These are phyloP conservation scores for Colletotrichum sp. DNA, from an alignment of 2,329 filamentous ascomycete species.

Conservation along the genomic window DNA sequence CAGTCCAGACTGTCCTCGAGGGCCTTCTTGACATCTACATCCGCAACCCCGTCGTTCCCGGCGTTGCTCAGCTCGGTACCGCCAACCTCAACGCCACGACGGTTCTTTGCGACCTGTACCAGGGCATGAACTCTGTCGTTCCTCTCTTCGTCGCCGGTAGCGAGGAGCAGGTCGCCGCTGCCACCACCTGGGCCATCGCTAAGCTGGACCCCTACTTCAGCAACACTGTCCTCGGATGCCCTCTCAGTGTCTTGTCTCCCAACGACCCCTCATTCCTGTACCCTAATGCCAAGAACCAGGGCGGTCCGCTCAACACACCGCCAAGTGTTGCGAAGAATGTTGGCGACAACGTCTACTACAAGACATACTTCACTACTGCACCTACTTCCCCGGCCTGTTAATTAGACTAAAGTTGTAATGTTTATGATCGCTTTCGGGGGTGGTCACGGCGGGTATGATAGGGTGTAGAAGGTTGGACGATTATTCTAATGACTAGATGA, in stretches of 20 bases:
- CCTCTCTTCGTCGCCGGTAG: slow-evolving; percentile 5
- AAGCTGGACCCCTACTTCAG: slow-evolving; percentile 12
- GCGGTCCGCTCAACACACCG: slow-evolving; percentile 2
- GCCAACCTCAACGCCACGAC: slow-evolving; percentile 7
- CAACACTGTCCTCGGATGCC: slow-evolving; percentile 3
- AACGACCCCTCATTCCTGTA: neutral
- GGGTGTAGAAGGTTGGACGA: neutral
- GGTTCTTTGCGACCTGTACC: slow-evolving; percentile 3
- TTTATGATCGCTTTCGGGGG: neutral
- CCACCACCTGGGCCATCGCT: neutral
- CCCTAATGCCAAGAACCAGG: neutral
- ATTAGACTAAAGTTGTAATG: neutral
- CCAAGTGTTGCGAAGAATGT: neutral
- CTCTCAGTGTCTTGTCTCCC: neutral
- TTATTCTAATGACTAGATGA: neutral
- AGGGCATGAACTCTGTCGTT: neutral
- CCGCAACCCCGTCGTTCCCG: neutral
- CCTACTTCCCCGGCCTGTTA: slow-evolving; percentile 1
- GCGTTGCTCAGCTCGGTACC: neutral
- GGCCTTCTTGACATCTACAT: neutral
- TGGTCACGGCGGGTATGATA: neutral
- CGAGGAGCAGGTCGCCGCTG: slow-evolving; percentile 1
- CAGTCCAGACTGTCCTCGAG: neutral
- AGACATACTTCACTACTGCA: slow-evolving; percentile 1
- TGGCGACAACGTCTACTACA: slow-evolving; percentile 8